Evolutionary conservation across 768 basidiomycete genomes (phyloP), one percentile per base, ranked within the genome.

Genomic region (Mycena floridula): DNA sequence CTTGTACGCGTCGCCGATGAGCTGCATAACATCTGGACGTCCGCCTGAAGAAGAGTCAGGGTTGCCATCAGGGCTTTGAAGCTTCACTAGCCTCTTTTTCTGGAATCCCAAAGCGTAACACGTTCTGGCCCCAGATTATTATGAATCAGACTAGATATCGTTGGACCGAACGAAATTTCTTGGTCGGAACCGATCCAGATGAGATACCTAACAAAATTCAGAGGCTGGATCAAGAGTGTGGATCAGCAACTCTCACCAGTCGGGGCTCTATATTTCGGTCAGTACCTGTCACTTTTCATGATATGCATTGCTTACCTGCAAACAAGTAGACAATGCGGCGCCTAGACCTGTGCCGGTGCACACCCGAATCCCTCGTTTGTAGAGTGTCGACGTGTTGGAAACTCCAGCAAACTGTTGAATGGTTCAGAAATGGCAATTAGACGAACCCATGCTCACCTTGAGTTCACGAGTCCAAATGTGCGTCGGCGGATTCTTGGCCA

Each of bases 171-270:
- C 2, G 88, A 89, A 65, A 85, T 87, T 58, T 85, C 86, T 59
- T 89, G 87, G 58, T 88, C 82, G 37, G 86, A 88, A 32, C 86
- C 79, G 55, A 87, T 87, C 86, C 86, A 89, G 50, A 89, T 86
- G 32, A 88, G 69, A 59, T 79, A 86, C 85, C 84, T 86, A 51
- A n/a, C 13, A 12, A 13, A 8, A 27, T 30, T 24, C 37, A 45
- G n/a, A 24, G 23, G 8, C 26, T 18, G 7, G 40, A 12, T 38
- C 15, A 26, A 25, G 21, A 24, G 27, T 12, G 25, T 11, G 21
- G 22, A 26, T 30, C 22, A 25, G 8, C 30, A 24, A 32, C 37
- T 38, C 67, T 64, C 48, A 73, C 74, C 75, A 77, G 47, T 74
- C 54, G 25, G 73, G 72, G 50, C 63, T 74, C 75, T 76, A 41